Evolutionary conservation across 805 yeast genomes (phyloP).

Genomic region (Zygotorulaspora chibaensis): DNA sequence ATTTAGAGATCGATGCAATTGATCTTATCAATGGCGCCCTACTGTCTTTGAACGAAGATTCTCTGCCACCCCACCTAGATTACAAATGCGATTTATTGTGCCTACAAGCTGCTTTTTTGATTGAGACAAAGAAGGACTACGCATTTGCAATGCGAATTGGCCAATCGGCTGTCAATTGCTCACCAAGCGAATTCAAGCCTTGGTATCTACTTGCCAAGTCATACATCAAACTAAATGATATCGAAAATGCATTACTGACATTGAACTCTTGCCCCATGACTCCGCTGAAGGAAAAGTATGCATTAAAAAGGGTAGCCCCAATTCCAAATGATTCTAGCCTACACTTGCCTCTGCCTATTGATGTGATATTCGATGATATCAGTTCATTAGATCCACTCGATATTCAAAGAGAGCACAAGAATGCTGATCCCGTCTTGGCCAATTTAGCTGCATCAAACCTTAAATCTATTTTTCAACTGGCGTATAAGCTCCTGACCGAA

Average conservation of each 20-base stretch:
- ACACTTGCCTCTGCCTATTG: slow-evolving; percentile 73
- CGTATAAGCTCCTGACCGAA: slow-evolving; percentile 59
- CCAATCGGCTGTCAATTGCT: slow-evolving; percentile 47
- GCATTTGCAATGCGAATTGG: slow-evolving; percentile 26
- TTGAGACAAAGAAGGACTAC: slow-evolving; percentile 27
- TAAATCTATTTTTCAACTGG: slow-evolving; percentile 51
- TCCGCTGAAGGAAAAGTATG: slow-evolving; percentile 62
- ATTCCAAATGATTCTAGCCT: slow-evolving; percentile 36
- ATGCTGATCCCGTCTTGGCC: slow-evolving; percentile 56
- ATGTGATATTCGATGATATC: slow-evolving; percentile 67
- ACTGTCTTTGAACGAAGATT: slow-evolving; percentile 15
- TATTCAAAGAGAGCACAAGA: slow-evolving; percentile 59
- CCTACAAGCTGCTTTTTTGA: slow-evolving; percentile 29
- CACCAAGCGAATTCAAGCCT: slow-evolving; percentile 71
- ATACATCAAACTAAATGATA: slow-evolving; percentile 58
- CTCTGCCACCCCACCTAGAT: slow-evolving; percentile 17
- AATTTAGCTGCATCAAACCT: slow-evolving; percentile 68
- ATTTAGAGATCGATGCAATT: slow-evolving; percentile 37
- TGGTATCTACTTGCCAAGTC: slow-evolving; percentile 67
- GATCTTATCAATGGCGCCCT: slow-evolving; percentile 29
- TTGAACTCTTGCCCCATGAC: slow-evolving; percentile 78
- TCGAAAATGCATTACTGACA: slow-evolving; percentile 67
- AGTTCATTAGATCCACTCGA: slow-evolving; percentile 61
- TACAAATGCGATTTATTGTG: slow-evolving; percentile 32
- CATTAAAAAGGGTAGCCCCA: slow-evolving; percentile 55